A percentile compares a stretch with the other conserved stretches of the same genome.
Evolutionary conservation across 768 basidiomycete genomes (phyloP).

Genomic region (Mycena amicta): DNA sequence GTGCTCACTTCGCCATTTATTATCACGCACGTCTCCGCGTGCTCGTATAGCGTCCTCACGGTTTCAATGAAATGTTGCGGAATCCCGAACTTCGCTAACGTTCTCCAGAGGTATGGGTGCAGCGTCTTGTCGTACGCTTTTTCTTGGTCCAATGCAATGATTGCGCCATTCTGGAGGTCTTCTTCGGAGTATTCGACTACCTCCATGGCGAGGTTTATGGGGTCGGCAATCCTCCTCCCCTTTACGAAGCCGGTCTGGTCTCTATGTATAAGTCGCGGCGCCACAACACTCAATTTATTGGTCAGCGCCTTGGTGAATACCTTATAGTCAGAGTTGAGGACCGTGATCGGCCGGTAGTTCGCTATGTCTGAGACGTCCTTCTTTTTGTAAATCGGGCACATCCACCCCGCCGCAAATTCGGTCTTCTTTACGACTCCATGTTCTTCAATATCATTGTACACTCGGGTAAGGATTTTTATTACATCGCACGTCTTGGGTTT

Average conservation of each 20-base stretch:
- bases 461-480: not conserved
- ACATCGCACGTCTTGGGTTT: not conserved
- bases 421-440: not conserved
- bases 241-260: slow-evolving; percentile 27
- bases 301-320: not conserved
- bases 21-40: slow-evolving; percentile 3
- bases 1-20: slow-evolving; percentile 21
- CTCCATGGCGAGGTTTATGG: slow-evolving; percentile 19
- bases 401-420: slow-evolving; percentile 2
- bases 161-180: slow-evolving; percentile 12
- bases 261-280: not conserved
- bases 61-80: slow-evolving; percentile 17
- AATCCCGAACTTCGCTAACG: not conserved
- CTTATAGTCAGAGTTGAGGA: slow-evolving; percentile 6
- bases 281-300: not conserved
- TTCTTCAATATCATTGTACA: slow-evolving; percentile 7
- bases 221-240: slow-evolving; percentile 24
- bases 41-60: slow-evolving; percentile 21
- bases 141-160: slow-evolving; percentile 10
- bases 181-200: slow-evolving; percentile 12
- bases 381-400: slow-evolving; percentile 11
- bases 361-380: slow-evolving; percentile 5
- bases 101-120: slow-evolving; percentile 18
- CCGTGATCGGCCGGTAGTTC: slow-evolving; percentile 6
- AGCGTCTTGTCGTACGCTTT: slow-evolving; percentile 23